phyloP scores from a whole-genome alignment of 2,329 filamentous ascomycete species.

The Ascochyta lentis region DNA sequence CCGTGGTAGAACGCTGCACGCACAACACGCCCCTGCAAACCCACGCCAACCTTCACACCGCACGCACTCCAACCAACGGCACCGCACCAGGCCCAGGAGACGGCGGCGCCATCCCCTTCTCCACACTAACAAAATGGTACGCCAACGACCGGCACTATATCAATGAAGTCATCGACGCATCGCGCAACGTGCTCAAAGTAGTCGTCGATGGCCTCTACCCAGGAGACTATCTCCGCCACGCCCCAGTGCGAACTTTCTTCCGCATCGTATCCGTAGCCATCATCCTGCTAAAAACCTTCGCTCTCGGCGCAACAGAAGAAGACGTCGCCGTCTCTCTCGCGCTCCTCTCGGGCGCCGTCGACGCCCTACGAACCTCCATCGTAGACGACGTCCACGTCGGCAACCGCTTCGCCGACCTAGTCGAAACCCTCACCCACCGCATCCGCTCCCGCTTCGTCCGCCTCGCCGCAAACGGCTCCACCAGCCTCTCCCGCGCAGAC shows the following conservation, averaged over 20 bases:
- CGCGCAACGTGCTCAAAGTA: conserved; percentile 75
- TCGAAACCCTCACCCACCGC: conserved; percentile 78
- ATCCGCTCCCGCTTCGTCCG: conserved; percentile 74
- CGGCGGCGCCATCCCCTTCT: conserved; percentile 54
- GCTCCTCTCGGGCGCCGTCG: conserved; percentile 76
- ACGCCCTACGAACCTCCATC: conserved; percentile 76
- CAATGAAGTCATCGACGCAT: conserved; percentile 76
- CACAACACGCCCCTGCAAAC: conserved; percentile 65
- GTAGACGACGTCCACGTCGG: conserved; percentile 86
- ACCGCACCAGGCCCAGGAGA: conserved; percentile 22
- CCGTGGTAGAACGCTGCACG: conserved; percentile 91
- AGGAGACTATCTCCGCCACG: conserved; percentile 78
- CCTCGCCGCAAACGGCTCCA: conserved; percentile 58
- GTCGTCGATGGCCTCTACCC: conserved; percentile 80
- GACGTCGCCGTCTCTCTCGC: conserved; percentile 78
- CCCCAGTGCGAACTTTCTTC: conserved; percentile 84
- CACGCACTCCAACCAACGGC: conserved; percentile 28
- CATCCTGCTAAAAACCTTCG: conserved; percentile 85
- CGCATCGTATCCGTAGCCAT: conserved; percentile 85
- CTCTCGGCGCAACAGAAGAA: conserved; percentile 77
- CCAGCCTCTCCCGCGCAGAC: conserved; percentile 48
- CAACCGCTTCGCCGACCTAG: conserved; percentile 81
- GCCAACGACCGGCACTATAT: conserved; percentile 68
- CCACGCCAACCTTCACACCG: conserved; percentile 41
- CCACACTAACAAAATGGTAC: conserved; percentile 58